Evolutionary conservation across 2,329 filamentous ascomycete genomes (phyloP), one percentile per base, ranked within the genome.

Genomic region (Aspergillus arachidicola): DNA sequence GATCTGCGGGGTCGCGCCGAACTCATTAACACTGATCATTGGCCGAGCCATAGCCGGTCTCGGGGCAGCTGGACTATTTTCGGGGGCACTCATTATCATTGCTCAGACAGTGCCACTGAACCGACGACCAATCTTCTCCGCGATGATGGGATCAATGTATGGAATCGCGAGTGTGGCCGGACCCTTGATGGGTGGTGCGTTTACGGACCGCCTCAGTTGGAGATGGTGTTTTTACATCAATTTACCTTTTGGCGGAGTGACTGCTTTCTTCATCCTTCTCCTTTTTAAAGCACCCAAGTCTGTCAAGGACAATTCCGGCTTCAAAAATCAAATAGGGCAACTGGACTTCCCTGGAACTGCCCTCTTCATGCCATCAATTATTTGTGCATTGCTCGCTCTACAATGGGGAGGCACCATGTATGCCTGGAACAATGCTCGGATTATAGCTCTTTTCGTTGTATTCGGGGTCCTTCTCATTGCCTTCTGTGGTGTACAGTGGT

Each of bases 371-470:
- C 78, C 78, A 0, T 76, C 77, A 23, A 74, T 82, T 19, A 73
- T 84, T 56, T 80, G 81, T 69, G 68, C 84, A 7, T 76, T 85
- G 62, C 73, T 86, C 2, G 83, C 83, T 0, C 72, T 86, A 21
- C 79, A 84, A 59, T 81, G 77, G 75, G 81, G 81, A 21, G 79
- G 81, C 4, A 78, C 77, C 16, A 79, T 73, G 36, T 79, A 82
- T 45, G 46, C 76, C 1, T 85, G 83, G 83, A 72, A 68, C 30
- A 78, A 76, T 65, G 74, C 72, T 26, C 79, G 76, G 14, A 78
- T 85, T 59, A 81, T 85, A 56, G 79, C 78, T 0, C 74, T 85
- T 12, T 80, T 86, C 30, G 77, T 83, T 1, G 75, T 86, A 3
- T 84, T 84, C 62, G 80, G 80, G n/a, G 78, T 85, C 7, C 74